Percentiles rank a stretch among this genome's conserved stretches.
Conservation (phyloP, 2,329 filamentous ascomycete species). For the Neofusicoccum umdonicola region DNA sequence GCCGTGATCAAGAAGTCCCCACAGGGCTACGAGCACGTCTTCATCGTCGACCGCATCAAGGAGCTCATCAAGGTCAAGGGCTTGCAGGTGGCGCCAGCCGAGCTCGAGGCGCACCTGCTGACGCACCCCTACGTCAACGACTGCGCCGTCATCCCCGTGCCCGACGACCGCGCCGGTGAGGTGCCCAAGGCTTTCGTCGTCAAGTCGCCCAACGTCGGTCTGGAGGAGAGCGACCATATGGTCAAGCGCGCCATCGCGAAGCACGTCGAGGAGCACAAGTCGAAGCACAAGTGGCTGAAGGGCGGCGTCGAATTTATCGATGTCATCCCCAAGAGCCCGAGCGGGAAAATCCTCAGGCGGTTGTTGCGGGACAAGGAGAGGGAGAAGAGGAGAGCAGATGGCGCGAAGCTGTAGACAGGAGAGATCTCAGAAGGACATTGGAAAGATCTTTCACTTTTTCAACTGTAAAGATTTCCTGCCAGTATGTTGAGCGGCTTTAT, state of each 20-base stretch:
- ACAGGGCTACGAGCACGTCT: constrained; percentile 72
- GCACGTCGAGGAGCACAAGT: constrained; percentile 61
- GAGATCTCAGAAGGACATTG: too few relatives aligned
- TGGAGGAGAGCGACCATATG: constrained; percentile 53
- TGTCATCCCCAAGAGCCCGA: constrained; percentile 59
- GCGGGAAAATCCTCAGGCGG: constrained; percentile 62
- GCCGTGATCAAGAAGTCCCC: constrained; percentile 65
- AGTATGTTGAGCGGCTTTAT: too few relatives aligned
- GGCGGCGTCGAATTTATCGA: constrained; percentile 55
- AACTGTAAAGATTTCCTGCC: too few relatives aligned
- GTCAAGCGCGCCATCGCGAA: constrained; percentile 53
- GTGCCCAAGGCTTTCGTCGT: constrained; percentile 64
- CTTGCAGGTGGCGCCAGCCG: constrained; percentile 78
- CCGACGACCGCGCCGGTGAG: constrained; percentile 61
- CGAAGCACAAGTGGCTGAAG: constrained; percentile 61
- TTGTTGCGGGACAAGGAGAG: constrained; percentile 72
- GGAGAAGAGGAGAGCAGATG: constrained; percentile 61
- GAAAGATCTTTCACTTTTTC: too few relatives aligned
- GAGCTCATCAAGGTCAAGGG: constrained; percentile 80
- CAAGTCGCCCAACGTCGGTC: constrained; percentile 52
- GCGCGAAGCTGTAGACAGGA: constrained; percentile 61
- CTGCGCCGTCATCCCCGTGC: constrained; percentile 73
- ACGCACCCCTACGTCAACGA: constrained; percentile 73
- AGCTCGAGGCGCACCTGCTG: constrained; percentile 77
- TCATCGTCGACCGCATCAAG: constrained; percentile 80